Conservation (phyloP, 805 yeast species). For the Cyberlindnera xishuangbannaensis region DNA sequence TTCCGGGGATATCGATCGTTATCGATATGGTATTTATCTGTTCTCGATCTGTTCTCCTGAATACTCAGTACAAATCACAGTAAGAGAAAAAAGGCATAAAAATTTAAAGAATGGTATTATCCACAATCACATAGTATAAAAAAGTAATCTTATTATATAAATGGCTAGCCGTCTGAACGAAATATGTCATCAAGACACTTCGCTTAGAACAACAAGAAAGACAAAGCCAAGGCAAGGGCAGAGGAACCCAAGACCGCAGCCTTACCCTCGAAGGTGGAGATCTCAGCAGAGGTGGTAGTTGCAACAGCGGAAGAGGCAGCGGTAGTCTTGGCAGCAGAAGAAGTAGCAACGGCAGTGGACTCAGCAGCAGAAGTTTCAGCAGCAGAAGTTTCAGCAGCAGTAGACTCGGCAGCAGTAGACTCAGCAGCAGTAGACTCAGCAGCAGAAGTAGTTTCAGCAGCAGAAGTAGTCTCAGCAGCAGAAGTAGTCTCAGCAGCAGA, state of each 20-base stretch:
- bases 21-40: no score
- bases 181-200: not conserved
- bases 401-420: constrained; percentile 3
- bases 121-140: no score
- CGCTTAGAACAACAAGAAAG: constrained; percentile 15
- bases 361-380: constrained; percentile 17
- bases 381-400: constrained; percentile 8
- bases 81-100: no score
- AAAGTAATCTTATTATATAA: no score
- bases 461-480: constrained; percentile 14
- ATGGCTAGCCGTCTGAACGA: no score
- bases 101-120: no score
- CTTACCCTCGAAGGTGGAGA: constrained; percentile 19
- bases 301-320: constrained; percentile 16
- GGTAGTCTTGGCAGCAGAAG: constrained; percentile 25
- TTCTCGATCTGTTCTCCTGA: no score
- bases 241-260: constrained; percentile 19
- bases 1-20: no score
- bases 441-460: constrained; percentile 1
- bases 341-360: constrained; percentile 25
- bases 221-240: constrained; percentile 17
- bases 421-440: constrained; percentile 1
- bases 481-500: constrained; percentile 16
- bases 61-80: no score
- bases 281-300: constrained; percentile 2